phyloP scores from a whole-genome alignment of 768 basidiomycete species.

The Termitomyces eurrhizus region DNA sequence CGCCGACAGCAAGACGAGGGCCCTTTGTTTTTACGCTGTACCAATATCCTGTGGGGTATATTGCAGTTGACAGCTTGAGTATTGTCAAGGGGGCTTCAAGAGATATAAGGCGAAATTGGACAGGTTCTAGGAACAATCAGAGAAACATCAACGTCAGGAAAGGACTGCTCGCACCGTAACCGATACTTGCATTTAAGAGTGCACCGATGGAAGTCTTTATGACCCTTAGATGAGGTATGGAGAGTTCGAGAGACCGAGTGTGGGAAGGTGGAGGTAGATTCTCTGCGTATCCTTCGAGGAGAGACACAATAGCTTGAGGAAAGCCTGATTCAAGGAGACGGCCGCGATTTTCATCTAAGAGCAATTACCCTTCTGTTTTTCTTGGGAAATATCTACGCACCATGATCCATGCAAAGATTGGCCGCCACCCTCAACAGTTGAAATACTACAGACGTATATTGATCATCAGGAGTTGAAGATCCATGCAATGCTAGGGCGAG shows the following conservation, averaged over 20 bases:
- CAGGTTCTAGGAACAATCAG: conserved; percentile 50
- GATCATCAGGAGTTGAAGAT: conserved; percentile 37
- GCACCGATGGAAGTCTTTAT: conserved; percentile 77
- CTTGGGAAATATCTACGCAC: conserved; percentile 31
- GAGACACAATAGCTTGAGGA: conserved; percentile 59
- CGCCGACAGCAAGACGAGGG: conserved; percentile 19
- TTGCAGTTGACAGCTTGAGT: conserved; percentile 57
- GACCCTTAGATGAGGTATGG: conserved; percentile 63
- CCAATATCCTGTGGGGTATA: conserved; percentile 79
- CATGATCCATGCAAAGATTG: conserved; percentile 83
- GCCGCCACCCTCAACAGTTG: conserved; percentile 78
- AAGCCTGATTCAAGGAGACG: conserved; percentile 67
- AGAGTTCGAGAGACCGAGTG: conserved; percentile 43
- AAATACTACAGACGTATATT: conserved; percentile 48
- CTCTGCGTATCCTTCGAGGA: conserved; percentile 69
- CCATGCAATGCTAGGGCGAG: conserved; percentile 52
- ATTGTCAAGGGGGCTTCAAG: conserved; percentile 67
- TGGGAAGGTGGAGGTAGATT: conserved; percentile 31
- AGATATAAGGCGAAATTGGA: conserved; percentile 63
- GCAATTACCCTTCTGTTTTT: conserved; percentile 4
- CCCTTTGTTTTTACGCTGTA: conserved; percentile 21
- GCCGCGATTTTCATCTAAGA: conserved; percentile 70
- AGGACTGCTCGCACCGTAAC: conserved; percentile 52
- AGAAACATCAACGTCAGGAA: not conserved
- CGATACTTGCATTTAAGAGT: conserved; percentile 72